phyloP scores from a whole-genome alignment of 164 flowering plant genomes.

The Nymphaea colorata region DNA sequence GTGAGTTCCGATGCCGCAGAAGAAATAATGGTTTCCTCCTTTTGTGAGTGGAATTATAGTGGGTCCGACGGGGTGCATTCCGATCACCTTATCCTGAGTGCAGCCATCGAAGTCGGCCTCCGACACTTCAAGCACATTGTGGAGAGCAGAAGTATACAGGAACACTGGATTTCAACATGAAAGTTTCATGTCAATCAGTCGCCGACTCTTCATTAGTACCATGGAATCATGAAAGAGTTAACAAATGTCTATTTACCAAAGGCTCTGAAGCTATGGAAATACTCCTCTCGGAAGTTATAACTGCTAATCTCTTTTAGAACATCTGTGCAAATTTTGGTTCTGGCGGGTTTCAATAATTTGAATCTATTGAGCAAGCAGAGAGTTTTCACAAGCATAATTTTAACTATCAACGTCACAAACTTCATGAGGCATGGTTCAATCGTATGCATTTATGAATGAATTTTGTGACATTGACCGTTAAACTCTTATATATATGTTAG shows the following conservation, averaged over 20 bases:
- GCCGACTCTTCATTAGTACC: neutral
- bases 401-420: too few relatives aligned
- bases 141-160: constrained; percentile 18
- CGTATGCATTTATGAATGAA: too few relatives aligned
- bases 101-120: constrained; percentile 24
- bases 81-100: constrained; percentile 8
- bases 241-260: neutral
- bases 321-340: neutral
- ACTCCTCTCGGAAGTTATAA: neutral
- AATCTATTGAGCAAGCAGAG: too few relatives aligned
- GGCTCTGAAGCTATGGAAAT: too few relatives aligned
- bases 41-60: constrained; percentile 10
- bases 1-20: constrained; percentile 31
- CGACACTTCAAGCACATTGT: constrained; percentile 24
- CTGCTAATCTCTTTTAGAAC: neutral
- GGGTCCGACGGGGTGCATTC: constrained; percentile 17
- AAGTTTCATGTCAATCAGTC: neutral
- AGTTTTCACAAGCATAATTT: too few relatives aligned
- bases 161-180: constrained; percentile 8
- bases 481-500: too few relatives aligned
- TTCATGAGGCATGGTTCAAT: too few relatives aligned
- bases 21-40: constrained; percentile 28
- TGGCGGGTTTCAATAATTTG: neutral
- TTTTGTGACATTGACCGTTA: too few relatives aligned
- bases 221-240: neutral